These are phyloP conservation scores for Diplotaxis tenuifolia DNA, from an alignment of 345 rosid species.

Conservation along the genomic window DNA sequence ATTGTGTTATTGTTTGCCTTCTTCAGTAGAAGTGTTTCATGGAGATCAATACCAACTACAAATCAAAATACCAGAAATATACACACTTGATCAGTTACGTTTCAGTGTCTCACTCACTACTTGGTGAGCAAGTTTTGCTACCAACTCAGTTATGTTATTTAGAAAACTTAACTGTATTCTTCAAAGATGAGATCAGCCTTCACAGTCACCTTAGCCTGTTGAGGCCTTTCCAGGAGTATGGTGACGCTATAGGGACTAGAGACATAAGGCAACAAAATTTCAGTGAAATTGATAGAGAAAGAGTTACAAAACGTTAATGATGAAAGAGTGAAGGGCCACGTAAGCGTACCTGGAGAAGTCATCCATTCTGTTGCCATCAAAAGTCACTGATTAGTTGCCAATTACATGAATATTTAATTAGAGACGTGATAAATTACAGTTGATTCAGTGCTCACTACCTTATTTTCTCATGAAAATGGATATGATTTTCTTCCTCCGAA, in stretches of 20 bases:
- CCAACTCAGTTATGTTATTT: background rate
- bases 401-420: slow-evolving; percentile 22
- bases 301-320: background rate
- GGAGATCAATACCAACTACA: slow-evolving; percentile 84
- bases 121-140: slow-evolving; percentile 4
- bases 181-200: slow-evolving; percentile 85
- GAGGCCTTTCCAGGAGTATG: slow-evolving; percentile 49
- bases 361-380: slow-evolving; percentile 68
- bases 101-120: background rate
- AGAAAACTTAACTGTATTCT: slow-evolving; percentile 64
- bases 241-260: slow-evolving; percentile 75
- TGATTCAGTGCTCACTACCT: slow-evolving; percentile 50
- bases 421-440: slow-evolving; percentile 1
- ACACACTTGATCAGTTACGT: slow-evolving; percentile 2
- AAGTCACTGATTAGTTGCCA: slow-evolving; percentile 29
- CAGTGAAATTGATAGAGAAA: background rate
- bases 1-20: slow-evolving; percentile 38
- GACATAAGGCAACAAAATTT: background rate
- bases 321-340: slow-evolving; percentile 13
- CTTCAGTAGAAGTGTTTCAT: slow-evolving; percentile 53
- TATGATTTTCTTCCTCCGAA: slow-evolving; percentile 80
- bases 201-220: slow-evolving; percentile 56
- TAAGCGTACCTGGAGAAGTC: slow-evolving; percentile 81
- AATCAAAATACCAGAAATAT: background rate
- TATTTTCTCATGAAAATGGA: slow-evolving; percentile 88